These are phyloP conservation scores for Pseudogymnoascus sp. DNA, from an alignment of 2,329 filamentous ascomycete species.

Conservation along the genomic window DNA sequence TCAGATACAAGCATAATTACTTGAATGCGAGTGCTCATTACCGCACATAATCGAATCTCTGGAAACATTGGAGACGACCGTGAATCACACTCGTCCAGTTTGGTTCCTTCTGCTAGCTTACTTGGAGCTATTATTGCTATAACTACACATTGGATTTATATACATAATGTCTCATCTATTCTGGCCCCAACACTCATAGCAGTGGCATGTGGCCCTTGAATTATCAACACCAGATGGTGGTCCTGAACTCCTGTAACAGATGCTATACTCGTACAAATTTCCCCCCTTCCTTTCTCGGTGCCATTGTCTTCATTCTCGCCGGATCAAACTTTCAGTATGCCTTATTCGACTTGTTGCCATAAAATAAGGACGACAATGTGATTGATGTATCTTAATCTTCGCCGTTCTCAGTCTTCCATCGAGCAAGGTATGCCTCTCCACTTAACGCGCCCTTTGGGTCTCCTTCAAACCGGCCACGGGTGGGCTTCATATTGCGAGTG, in stretches of 20 bases:
- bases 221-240: slow-evolving; percentile 1
- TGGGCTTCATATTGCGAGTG: slow-evolving; percentile 46
- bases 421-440: slow-evolving; percentile 52
- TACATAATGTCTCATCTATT: not conserved
- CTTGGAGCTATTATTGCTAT: not conserved
- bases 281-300: not conserved
- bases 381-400: slow-evolving; percentile 26
- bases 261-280: not conserved
- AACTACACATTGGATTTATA: not conserved
- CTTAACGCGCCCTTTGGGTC: slow-evolving; percentile 50
- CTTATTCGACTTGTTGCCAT: not conserved
- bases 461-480: slow-evolving; percentile 42
- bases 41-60: not conserved
- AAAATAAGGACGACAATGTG: not conserved
- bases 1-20: not conserved
- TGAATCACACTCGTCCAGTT: not conserved
- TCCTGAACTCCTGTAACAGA: not conserved
- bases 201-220: not conserved
- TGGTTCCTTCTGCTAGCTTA: not conserved
- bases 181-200: not conserved
- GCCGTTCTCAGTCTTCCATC: slow-evolving; percentile 62
- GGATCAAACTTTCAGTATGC: not conserved
- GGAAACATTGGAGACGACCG: not conserved
- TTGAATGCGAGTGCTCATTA: not conserved
- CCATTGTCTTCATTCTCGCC: not conserved